phyloP scores from a whole-genome alignment of 306 rosid species.

The Cucurbita moschata region DNA sequence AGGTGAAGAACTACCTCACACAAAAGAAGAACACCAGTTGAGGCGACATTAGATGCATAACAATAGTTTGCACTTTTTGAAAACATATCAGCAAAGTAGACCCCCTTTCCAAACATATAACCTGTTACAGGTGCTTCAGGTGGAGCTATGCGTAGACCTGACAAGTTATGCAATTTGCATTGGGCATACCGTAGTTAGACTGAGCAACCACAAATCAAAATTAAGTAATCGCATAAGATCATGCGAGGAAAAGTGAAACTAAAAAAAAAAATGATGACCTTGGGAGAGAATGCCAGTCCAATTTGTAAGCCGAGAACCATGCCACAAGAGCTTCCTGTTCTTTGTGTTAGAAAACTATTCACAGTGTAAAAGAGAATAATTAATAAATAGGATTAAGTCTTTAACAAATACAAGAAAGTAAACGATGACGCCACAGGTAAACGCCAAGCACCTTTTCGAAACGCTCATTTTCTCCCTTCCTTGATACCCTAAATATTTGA shows the following conservation, averaged over 20 bases:
- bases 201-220: conserved; percentile 2
- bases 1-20: conserved; percentile 56
- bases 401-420: neutral
- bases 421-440: neutral
- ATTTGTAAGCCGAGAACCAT: conserved; percentile 92
- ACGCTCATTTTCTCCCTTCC: conserved; percentile 58
- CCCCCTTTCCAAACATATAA: conserved; percentile 96
- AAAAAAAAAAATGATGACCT: conserved; percentile 30
- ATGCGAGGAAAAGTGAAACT: neutral
- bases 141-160: conserved; percentile 97
- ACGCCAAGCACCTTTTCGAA: conserved; percentile 45
- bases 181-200: conserved; percentile 9
- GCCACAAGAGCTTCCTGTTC: conserved; percentile 90
- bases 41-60: conserved; percentile 34
- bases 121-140: conserved; percentile 94
- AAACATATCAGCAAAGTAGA: conserved; percentile 97
- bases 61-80: conserved; percentile 97
- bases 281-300: conserved; percentile 97
- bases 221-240: neutral
- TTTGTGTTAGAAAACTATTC: conserved; percentile 52
- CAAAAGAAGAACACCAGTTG: conserved; percentile 73
- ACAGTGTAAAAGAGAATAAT: conserved; percentile 3
- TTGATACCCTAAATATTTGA: conserved; percentile 55
- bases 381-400: neutral
- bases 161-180: neutral